A percentile compares a stretch with the other conserved stretches of the same genome.
Conservation (phyloP, 2,329 filamentous ascomycete species). For the Cytospora schulzeri region DNA sequence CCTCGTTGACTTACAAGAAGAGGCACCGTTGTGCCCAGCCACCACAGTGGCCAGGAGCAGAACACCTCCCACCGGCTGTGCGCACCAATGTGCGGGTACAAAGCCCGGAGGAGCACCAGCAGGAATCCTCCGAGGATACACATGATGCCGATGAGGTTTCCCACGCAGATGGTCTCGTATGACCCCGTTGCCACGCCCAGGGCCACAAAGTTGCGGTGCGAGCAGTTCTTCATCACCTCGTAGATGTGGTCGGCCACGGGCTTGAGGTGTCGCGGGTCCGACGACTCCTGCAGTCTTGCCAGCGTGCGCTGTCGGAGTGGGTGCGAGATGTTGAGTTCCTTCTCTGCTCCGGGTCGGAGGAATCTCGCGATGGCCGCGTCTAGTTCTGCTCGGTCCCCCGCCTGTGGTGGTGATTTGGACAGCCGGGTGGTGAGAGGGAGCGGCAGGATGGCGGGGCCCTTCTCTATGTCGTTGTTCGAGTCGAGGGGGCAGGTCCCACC, state of each 20-base stretch:
- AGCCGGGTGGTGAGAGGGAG: neutral
- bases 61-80: slow-evolving; percentile 46
- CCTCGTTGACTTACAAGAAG: neutral
- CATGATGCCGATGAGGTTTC: slow-evolving; percentile 46
- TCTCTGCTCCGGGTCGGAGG: slow-evolving; percentile 44
- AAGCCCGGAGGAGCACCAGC: slow-evolving; percentile 43
- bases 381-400: slow-evolving; percentile 36
- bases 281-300: slow-evolving; percentile 38
- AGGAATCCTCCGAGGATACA: slow-evolving; percentile 44
- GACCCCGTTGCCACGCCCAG: slow-evolving; percentile 56
- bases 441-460: slow-evolving; percentile 4
- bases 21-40: slow-evolving; percentile 43
- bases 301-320: slow-evolving; percentile 44
- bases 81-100: slow-evolving; percentile 41
- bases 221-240: slow-evolving; percentile 49
- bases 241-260: slow-evolving; percentile 51
- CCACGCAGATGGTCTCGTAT: slow-evolving; percentile 51
- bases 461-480: slow-evolving; percentile 12
- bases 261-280: slow-evolving; percentile 42
- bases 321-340: slow-evolving; percentile 51
- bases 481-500: slow-evolving; percentile 7
- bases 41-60: slow-evolving; percentile 50
- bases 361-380: slow-evolving; percentile 45
- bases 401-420: neutral
- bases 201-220: slow-evolving; percentile 53